These are phyloP conservation scores for Phytopythium mirpurense DNA, from an alignment of 352 stramenopile genomes.

Conservation along the genomic window DNA sequence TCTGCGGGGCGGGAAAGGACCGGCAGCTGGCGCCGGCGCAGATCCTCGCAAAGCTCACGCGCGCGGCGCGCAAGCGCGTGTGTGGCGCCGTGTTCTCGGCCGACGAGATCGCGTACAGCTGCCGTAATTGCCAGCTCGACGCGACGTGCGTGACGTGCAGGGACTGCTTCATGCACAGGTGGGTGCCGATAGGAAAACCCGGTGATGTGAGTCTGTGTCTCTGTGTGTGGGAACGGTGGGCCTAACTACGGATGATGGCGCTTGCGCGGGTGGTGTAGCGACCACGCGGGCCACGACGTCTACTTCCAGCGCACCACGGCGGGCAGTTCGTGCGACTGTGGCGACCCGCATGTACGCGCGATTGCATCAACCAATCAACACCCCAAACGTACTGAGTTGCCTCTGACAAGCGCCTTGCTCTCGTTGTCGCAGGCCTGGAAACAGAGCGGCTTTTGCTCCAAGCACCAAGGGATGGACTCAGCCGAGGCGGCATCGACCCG, in stretches of 20 bases:
- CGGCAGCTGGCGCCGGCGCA: slow-evolving; percentile 32
- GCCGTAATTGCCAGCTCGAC: slow-evolving; percentile 82
- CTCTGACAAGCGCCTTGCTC: slow-evolving; percentile 1
- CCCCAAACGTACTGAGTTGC: too few species aligned
- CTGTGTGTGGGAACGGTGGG: background rate
- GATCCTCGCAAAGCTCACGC: slow-evolving; percentile 58
- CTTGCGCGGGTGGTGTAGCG: slow-evolving; percentile 14
- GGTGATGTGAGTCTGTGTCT: slow-evolving; percentile 11
- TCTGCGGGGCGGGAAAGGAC: slow-evolving; percentile 53
- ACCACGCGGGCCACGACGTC: slow-evolving; percentile 77
- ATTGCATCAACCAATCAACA: too few species aligned
- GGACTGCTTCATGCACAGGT: slow-evolving; percentile 82
- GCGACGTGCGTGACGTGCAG: slow-evolving; percentile 85
- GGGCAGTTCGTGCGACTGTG: slow-evolving; percentile 83
- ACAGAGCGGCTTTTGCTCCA: slow-evolving; percentile 67
- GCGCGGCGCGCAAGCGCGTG: slow-evolving; percentile 60
- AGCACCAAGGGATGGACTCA: slow-evolving; percentile 55
- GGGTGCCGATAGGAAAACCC: too few species aligned
- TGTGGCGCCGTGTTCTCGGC: slow-evolving; percentile 82
- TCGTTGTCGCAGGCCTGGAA: slow-evolving; percentile 59
- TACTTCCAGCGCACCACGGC: slow-evolving; percentile 86
- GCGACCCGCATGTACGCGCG: slow-evolving; percentile 64
- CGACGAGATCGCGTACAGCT: slow-evolving; percentile 87
- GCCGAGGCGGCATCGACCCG: slow-evolving; percentile 22
- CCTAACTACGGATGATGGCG: background rate